phyloP scores from a whole-genome alignment of 495 filamentous ascomycete species.

The Thozetella sp. region DNA sequence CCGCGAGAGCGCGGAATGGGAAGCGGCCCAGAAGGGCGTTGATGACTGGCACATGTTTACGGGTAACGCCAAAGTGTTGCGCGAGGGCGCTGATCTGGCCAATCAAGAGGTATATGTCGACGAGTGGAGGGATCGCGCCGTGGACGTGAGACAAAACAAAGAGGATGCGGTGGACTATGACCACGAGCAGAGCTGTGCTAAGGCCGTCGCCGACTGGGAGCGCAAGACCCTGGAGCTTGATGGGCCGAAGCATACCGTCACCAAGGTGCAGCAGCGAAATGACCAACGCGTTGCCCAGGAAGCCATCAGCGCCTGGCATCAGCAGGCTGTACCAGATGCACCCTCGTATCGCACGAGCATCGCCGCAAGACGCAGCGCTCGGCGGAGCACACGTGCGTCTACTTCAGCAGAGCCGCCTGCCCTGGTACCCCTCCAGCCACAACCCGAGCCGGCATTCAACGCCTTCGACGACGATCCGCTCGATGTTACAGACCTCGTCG shows the following conservation, averaged over 20 bases:
- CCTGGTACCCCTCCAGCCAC: background rate
- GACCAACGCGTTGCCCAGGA: slow-evolving; percentile 15
- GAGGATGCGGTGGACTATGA: slow-evolving; percentile 27
- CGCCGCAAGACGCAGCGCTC: background rate
- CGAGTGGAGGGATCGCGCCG: slow-evolving; percentile 14
- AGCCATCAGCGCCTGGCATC: slow-evolving; percentile 25
- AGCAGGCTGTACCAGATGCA: slow-evolving; percentile 16
- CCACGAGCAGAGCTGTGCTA: slow-evolving; percentile 10
- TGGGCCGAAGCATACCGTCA: slow-evolving; percentile 15
- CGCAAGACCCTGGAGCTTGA: slow-evolving; percentile 24
- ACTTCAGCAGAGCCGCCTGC: background rate
- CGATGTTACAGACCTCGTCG: background rate
- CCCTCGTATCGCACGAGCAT: background rate
- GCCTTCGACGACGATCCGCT: background rate
- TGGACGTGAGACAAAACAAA: slow-evolving; percentile 15
- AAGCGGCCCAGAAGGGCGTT: slow-evolving; percentile 9
- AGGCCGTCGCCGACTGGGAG: slow-evolving; percentile 23
- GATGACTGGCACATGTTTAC: slow-evolving; percentile 20
- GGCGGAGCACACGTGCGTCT: background rate
- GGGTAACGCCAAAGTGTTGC: slow-evolving; percentile 7
- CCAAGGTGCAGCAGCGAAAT: slow-evolving; percentile 20
- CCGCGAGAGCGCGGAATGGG: background rate
- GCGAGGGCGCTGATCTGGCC: slow-evolving; percentile 21
- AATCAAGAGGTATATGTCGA: slow-evolving; percentile 22
- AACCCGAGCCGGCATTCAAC: background rate